Percentiles rank a stretch among this genome's conserved stretches.
Conservation (phyloP, 2,329 filamentous ascomycete species). For the Stromatinia cepivora region DNA sequence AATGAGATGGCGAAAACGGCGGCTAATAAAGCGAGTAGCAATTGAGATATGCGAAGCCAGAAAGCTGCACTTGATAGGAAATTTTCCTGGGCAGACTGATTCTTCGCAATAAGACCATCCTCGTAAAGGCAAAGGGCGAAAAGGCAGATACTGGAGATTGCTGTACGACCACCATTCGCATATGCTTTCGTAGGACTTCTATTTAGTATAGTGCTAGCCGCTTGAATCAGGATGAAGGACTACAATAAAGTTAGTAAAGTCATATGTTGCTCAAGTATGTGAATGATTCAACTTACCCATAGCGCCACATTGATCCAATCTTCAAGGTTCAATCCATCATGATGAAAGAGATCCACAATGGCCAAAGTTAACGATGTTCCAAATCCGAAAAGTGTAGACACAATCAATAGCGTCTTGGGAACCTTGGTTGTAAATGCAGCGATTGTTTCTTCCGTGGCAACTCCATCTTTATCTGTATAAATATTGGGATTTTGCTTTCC, state of each 20-base stretch:
- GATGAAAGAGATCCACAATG: conserved; percentile 50
- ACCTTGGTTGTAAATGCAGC: conserved; percentile 61
- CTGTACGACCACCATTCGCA: conserved; percentile 53
- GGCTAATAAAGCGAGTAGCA: conserved; percentile 49
- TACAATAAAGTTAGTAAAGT: conserved; percentile 39
- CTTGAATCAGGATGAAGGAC: conserved; percentile 55
- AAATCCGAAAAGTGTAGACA: conserved; percentile 56
- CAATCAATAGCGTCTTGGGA: conserved; percentile 55
- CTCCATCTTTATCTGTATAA: conserved; percentile 71
- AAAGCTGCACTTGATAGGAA: conserved; percentile 41
- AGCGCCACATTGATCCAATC: conserved; percentile 60
- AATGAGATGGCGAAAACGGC: conserved; percentile 54
- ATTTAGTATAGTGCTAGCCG: conserved; percentile 50
- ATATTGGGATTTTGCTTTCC: conserved; percentile 43
- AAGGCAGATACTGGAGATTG: conserved; percentile 50
- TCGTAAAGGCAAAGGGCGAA: conserved; percentile 49
- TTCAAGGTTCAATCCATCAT: conserved; percentile 48
- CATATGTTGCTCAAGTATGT: conserved; percentile 28
- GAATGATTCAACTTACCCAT: conserved; percentile 58
- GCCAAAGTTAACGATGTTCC: conserved; percentile 57
- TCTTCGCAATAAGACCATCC: conserved; percentile 45
- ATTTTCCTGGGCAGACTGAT: conserved; percentile 21
- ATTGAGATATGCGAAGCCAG: conserved; percentile 51
- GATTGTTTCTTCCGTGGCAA: conserved; percentile 63
- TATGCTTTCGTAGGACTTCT: conserved; percentile 55